Evolutionary conservation across 495 filamentous ascomycete genomes (phyloP).

Genomic region (Podospora sp.): DNA sequence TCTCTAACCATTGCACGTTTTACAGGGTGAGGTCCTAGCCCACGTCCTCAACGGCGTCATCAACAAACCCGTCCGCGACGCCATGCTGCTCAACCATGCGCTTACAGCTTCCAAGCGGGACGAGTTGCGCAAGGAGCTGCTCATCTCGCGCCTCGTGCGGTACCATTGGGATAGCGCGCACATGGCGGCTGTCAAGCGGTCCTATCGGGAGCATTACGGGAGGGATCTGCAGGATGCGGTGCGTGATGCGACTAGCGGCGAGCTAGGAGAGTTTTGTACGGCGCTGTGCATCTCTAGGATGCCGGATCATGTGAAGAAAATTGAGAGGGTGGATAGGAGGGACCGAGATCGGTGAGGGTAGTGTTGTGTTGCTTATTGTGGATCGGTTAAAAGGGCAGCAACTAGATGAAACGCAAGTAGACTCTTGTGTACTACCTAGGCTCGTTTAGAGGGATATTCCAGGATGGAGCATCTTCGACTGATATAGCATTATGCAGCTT

Average conservation of each 20-base stretch:
- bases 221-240: slow-evolving; percentile 67
- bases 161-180: slow-evolving; percentile 84
- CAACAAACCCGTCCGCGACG: slow-evolving; percentile 92
- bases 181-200: slow-evolving; percentile 68
- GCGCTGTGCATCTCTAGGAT: slow-evolving; percentile 56
- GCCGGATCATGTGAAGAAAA: slow-evolving; percentile 54
- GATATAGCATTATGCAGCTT: too few relatives aligned
- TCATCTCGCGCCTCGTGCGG: slow-evolving; percentile 78
- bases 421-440: too few relatives aligned
- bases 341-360: neutral
- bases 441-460: too few relatives aligned
- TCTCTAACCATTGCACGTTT: neutral
- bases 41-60: slow-evolving; percentile 97
- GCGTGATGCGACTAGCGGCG: slow-evolving; percentile 50
- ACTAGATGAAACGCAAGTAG: too few relatives aligned
- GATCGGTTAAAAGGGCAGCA: too few relatives aligned
- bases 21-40: slow-evolving; percentile 87
- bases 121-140: slow-evolving; percentile 73
- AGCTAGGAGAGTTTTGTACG: slow-evolving; percentile 57
- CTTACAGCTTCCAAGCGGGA: slow-evolving; percentile 65
- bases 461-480: too few relatives aligned
- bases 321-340: slow-evolving; percentile 32
- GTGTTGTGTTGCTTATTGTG: too few relatives aligned
- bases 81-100: slow-evolving; percentile 91
- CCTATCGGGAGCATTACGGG: slow-evolving; percentile 73